A percentile compares a stretch with the other conserved stretches of the same genome.
Evolutionary conservation across 371 early-diverging fungal species (phyloP).

Genomic region (Cladochytrium tenue): DNA sequence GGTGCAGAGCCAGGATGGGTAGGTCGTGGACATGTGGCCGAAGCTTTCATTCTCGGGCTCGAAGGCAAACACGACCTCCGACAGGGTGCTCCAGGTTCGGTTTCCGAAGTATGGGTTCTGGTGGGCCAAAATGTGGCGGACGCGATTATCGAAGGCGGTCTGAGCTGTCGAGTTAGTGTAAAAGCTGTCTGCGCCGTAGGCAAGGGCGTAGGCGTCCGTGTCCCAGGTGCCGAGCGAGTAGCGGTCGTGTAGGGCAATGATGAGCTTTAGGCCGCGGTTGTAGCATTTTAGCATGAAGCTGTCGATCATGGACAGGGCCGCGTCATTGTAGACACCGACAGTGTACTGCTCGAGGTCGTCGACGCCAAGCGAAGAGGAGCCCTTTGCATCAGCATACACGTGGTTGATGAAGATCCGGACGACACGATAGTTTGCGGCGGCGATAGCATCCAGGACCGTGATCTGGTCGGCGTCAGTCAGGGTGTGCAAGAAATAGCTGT

Average conservation of each 20-base stretch:
- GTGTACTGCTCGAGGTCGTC: conserved; percentile 8
- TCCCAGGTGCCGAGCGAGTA: conserved; percentile 1
- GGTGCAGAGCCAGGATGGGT: conserved; percentile 9
- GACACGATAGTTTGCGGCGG: neutral
- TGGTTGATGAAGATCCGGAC: conserved; percentile 17
- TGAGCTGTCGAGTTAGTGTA: conserved; percentile 4
- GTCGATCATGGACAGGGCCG: conserved; percentile 5
- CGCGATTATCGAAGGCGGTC: conserved; percentile 7
- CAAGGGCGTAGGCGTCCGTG: neutral
- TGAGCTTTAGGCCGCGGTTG: conserved; percentile 6
- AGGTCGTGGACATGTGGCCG: conserved; percentile 1
- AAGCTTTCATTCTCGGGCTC: conserved; percentile 11
- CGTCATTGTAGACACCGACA: conserved; percentile 12
- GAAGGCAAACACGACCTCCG: conserved; percentile 6
- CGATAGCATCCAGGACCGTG: conserved; percentile 4
- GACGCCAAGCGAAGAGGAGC: neutral
- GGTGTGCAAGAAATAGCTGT: conserved; percentile 9
- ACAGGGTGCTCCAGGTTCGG: neutral
- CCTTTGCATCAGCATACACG: conserved; percentile 1
- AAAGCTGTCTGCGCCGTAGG: neutral
- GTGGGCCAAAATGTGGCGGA: conserved; percentile 5
- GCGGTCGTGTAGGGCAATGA: conserved; percentile 16
- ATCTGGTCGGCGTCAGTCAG: conserved; percentile 10
- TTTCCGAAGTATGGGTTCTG: neutral
- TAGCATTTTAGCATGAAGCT: neutral